Evolutionary conservation across 805 yeast genomes (phyloP).

Genomic region (Starmera caribaea): DNA sequence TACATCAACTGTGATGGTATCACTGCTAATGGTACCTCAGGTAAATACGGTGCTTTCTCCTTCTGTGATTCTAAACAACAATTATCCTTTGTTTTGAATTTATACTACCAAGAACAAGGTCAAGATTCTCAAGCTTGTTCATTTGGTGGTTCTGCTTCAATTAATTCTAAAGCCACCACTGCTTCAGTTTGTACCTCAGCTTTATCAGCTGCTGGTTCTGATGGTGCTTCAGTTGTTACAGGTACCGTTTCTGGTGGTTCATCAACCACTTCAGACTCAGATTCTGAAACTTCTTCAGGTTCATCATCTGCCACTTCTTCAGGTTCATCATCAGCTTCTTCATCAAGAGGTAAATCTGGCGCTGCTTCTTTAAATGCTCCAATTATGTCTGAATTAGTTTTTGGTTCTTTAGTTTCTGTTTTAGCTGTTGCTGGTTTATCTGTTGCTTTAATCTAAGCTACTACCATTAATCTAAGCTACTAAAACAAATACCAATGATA

Average conservation of each 20-base stretch:
- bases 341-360: constrained; percentile 11
- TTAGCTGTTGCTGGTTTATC: constrained; percentile 29
- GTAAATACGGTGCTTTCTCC: constrained; percentile 64
- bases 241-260: constrained; percentile 23
- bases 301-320: constrained; percentile 7
- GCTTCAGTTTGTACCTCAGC: constrained; percentile 47
- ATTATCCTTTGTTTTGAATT: constrained; percentile 55
- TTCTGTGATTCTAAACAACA: constrained; percentile 60
- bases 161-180: constrained; percentile 35
- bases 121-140: constrained; percentile 42
- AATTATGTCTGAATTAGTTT: constrained; percentile 20
- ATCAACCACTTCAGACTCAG: constrained; percentile 10
- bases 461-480: too few species aligned
- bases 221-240: constrained; percentile 54
- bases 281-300: constrained; percentile 5
- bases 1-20: constrained; percentile 51
- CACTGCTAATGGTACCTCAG: constrained; percentile 49
- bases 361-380: constrained; percentile 19
- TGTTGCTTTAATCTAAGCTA: constrained; percentile 22
- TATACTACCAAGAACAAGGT: constrained; percentile 46
- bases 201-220: constrained; percentile 56
- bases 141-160: constrained; percentile 59
- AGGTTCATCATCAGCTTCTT: constrained; percentile 9
- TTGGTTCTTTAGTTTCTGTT: constrained; percentile 22
- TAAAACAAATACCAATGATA: too few species aligned